Evolutionary conservation across 2,329 filamentous ascomycete genomes (phyloP).

Genomic region (Setomelanomma holmii): DNA sequence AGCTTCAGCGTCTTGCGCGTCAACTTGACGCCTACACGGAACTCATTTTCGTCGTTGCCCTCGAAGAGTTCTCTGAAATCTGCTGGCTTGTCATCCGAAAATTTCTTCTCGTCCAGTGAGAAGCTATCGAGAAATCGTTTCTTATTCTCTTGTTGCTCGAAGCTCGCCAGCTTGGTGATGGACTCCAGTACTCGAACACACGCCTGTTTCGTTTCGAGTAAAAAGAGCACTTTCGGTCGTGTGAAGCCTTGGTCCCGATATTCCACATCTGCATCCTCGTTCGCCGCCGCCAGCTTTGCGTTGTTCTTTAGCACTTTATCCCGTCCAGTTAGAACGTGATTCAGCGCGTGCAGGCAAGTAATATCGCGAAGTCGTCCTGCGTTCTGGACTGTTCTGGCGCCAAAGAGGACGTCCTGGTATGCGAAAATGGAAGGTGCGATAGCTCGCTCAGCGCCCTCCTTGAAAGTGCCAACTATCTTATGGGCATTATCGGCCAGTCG

Average conservation of each 20-base stretch:
- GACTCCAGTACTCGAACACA: conserved; percentile 80
- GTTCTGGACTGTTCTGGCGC: conserved; percentile 73
- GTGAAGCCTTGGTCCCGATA: conserved; percentile 95
- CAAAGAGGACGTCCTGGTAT: conserved; percentile 82
- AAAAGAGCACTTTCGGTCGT: conserved; percentile 87
- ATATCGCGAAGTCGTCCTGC: conserved; percentile 73
- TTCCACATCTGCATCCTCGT: conserved; percentile 69
- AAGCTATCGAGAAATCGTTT: conserved; percentile 91
- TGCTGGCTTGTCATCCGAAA: conserved; percentile 76
- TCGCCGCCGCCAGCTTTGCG: conserved; percentile 73
- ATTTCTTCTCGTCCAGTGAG: conserved; percentile 70
- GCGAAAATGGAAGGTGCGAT: conserved; percentile 77
- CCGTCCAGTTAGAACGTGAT: conserved; percentile 92
- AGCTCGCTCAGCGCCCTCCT: conserved; percentile 64
- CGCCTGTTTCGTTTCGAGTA: conserved; percentile 87
- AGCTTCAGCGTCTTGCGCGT: conserved; percentile 95
- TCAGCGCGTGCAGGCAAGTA: conserved; percentile 82
- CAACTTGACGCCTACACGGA: conserved; percentile 94
- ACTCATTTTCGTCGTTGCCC: conserved; percentile 97
- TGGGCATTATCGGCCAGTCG: conserved; percentile 40
- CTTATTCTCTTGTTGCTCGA: conserved; percentile 93
- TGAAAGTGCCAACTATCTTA: conserved; percentile 58
- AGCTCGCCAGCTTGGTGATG: conserved; percentile 76
- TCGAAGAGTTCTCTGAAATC: conserved; percentile 91
- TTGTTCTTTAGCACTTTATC: conserved; percentile 95